A percentile compares a stretch with the other conserved stretches of the same genome.
These are phyloP conservation scores for Saccharomyces hybrid DNA, from an alignment of 1,139 yeast species.

Conservation along the genomic window DNA sequence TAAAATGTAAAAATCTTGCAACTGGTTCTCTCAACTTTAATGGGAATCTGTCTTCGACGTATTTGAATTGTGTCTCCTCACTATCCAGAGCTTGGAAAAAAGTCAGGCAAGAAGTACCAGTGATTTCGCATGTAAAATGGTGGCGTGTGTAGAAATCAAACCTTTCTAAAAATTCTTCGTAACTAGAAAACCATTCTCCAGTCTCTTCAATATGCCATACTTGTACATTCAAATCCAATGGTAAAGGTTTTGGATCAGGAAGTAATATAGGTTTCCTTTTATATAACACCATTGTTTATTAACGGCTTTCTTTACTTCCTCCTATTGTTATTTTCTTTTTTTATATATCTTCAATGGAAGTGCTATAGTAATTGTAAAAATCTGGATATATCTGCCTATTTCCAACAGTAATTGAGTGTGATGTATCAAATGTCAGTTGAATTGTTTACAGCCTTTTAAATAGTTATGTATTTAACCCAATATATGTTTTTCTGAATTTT, in stretches of 20 bases:
- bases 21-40: conserved; percentile 89
- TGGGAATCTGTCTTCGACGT: conserved; percentile 78
- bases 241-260: conserved; percentile 48
- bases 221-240: conserved; percentile 43
- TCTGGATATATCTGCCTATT: neutral
- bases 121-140: conserved; percentile 89
- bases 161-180: conserved; percentile 64
- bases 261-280: conserved; percentile 62
- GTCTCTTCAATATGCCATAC: conserved; percentile 80
- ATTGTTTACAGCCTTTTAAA: neutral
- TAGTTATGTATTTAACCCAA: neutral
- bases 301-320: neutral
- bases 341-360: neutral
- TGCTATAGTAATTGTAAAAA: neutral
- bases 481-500: neutral
- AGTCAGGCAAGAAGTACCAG: conserved; percentile 87
- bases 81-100: conserved; percentile 81
- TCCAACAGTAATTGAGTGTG: neutral
- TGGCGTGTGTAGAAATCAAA: conserved; percentile 64
- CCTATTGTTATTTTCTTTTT: neutral
- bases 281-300: conserved; percentile 47
- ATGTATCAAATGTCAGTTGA: neutral
- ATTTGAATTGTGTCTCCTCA: conserved; percentile 60
- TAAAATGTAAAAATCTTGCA: conserved; percentile 73
- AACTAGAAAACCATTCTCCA: conserved; percentile 74